Evolutionary conservation across 2,329 filamentous ascomycete species (phyloP).

Genomic region (Fulvia fulva): DNA sequence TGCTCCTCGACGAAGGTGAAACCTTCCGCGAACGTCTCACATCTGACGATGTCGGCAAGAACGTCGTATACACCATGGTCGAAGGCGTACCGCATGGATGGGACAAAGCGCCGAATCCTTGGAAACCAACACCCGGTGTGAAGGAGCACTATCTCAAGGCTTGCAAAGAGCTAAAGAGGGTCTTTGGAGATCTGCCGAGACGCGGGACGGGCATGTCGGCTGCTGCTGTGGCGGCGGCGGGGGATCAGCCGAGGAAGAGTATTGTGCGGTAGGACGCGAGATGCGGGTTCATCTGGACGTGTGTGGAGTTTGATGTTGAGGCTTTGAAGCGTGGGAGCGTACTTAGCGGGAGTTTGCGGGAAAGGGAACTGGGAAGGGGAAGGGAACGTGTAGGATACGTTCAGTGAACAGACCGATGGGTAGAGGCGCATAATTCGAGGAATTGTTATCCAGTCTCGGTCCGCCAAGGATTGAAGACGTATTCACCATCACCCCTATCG

Average conservation of each 20-base stretch:
- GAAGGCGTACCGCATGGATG: slow-evolving; percentile 59
- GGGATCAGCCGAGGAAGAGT: slow-evolving; percentile 12
- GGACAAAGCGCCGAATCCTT: slow-evolving; percentile 63
- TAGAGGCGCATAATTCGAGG: neutral
- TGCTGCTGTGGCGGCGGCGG: slow-evolving; percentile 2
- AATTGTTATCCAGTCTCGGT: neutral
- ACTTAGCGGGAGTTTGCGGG: neutral
- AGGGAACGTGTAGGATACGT: neutral
- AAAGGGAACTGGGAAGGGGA: too few species aligned
- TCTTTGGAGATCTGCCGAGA: slow-evolving; percentile 32
- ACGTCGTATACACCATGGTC: slow-evolving; percentile 57
- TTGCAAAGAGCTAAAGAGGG: slow-evolving; percentile 48
- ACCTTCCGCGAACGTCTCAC: slow-evolving; percentile 57
- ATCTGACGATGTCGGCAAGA: slow-evolving; percentile 43
- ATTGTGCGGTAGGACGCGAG: slow-evolving; percentile 9
- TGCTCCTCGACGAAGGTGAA: slow-evolving; percentile 60
- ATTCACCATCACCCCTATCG: neutral
- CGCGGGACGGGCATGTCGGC: neutral
- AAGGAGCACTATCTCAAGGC: slow-evolving; percentile 53
- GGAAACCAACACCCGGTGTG: slow-evolving; percentile 50
- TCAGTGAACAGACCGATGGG: neutral
- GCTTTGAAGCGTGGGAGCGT: neutral
- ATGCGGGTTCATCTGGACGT: neutral
- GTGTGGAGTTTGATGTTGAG: neutral
- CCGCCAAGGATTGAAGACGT: neutral